Evolutionary conservation across 352 stramenopile species (phyloP), one percentile per base, ranked within the genome.

Genomic region (Phytophthora hybrid): DNA sequence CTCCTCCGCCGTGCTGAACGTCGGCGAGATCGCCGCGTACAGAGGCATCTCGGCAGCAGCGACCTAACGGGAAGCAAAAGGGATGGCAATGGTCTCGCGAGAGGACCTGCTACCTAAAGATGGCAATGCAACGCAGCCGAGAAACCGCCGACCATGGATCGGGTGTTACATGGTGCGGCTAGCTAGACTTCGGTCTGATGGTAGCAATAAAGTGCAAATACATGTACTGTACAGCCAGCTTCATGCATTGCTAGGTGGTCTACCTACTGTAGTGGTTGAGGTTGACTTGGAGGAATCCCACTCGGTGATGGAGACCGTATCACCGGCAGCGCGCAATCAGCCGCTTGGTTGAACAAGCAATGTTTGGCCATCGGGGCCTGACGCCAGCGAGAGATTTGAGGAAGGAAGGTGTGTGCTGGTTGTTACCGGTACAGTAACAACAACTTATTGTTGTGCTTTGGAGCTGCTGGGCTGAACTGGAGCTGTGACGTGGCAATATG

Each of bases 1-100:
- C 29, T 77, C 79, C 62, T 90, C 84, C 39, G 73, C 82, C 19
- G 56, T 58, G 71, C 79, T 91, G 73, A 91, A 90, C 59, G 82
- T 90, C 60, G 87, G 87, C 52, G 82, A 81, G 69, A 93, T 88
- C 39, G 81, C 71, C 64, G 85, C 70, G 70, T 90, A 83, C 51
- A 88, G 75, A 54, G 79, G 85, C 85, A 92, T 92, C 19, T 66
- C 60, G 19, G 16, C 44, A 18, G 18, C 14, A 49, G 19, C 44
- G 9, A 51, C 7, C 16, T 51, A 51, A 23, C 18, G 18, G 8
- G 16, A 3, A 13, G 44, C 16, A 21, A 14, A 21, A 6, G 18
- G 44, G 37, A 44, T 44, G 39, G 13, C 16, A 46, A 46, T 46
- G 39, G 39, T n/a, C 39, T 46, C 39, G 13, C 16, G 13, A 16